Base-by-base conservation (phyloP, 345 rosid species). In the Heritiera littoralis region DNA sequence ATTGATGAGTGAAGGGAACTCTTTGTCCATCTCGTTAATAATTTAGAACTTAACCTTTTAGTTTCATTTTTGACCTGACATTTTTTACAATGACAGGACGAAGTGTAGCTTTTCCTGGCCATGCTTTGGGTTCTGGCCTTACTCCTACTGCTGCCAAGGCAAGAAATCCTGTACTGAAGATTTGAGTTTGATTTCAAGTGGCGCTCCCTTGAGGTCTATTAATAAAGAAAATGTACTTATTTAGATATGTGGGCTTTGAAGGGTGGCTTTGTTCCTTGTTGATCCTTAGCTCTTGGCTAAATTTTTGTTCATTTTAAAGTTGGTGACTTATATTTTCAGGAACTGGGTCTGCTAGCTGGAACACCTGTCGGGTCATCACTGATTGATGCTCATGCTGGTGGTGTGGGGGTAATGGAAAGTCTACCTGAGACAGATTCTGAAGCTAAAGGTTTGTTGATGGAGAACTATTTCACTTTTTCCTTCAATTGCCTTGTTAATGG, bases 321-420 rank as follows among this genome's bases (percentile, higher is more conserved):
- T 43, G 20, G 55, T 77, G 70, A 70, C 63, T 46, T 80, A 45
- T 58, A 49, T 78, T 77, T 84, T 77, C 82, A 95, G 99, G 99
- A 92, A 81, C 85, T 95, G 61, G 98, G 95, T 74, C 87, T 95
- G 75, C 68, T 80, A 58, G 89, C 89, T 45, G 99, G 98, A 84
- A 92, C 87, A 78, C 98, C 97, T 30, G 98, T 95, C 0, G 97
- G 97, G 80, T 89, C 93, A 79, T 93, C 99, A 12, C 83, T 95
- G 82, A 93, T 95, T 85, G 98, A 95, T 88, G 98, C 99, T 74
- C 98, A 95, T 89, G 99, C 99, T 81, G 99, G 98, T 68, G 99
- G 98, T 83, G 91, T 95, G 73, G 99, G 99, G 77, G 94, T 91
- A 70, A 87, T 95, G 93, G 99, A 92, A 86, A 90, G 98, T 79